phyloP scores from a whole-genome alignment of 2,329 filamentous ascomycete genomes.

The Orbilia oligospora region DNA sequence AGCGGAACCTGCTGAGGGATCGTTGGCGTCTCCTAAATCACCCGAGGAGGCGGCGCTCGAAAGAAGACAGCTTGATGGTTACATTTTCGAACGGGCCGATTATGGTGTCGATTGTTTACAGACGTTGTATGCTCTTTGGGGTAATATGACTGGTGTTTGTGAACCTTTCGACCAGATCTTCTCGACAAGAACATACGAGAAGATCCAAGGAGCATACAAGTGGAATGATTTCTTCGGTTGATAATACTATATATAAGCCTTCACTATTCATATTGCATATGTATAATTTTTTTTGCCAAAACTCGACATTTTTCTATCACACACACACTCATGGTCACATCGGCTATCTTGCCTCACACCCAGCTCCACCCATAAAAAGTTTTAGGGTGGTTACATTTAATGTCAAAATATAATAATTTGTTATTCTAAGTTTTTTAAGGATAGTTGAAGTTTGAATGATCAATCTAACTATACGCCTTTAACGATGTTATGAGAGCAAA shows the following conservation, averaged over 20 bases:
- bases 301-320: neutral
- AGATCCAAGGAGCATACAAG: constrained; percentile 10
- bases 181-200: constrained; percentile 13
- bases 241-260: neutral
- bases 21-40: neutral
- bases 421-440: too few species aligned
- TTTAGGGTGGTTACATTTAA: neutral
- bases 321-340: neutral
- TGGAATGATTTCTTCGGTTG: constrained; percentile 29
- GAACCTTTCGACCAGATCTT: constrained; percentile 14
- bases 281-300: neutral
- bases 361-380: too few species aligned
- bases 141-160: constrained; percentile 14
- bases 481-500: too few species aligned
- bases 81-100: constrained; percentile 32
- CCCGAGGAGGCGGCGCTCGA: neutral
- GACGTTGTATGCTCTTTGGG: constrained; percentile 26
- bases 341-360: too few species aligned
- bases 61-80: constrained; percentile 27
- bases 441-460: too few species aligned
- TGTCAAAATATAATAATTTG: too few species aligned
- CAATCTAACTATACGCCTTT: too few species aligned
- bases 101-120: constrained; percentile 32
- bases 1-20: neutral
- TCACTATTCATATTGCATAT: neutral